Percentiles rank a stretch among this genome's conserved stretches.
phyloP scores from a whole-genome alignment of 371 early-diverging fungal genomes.

The Rhizopus delemar region DNA sequence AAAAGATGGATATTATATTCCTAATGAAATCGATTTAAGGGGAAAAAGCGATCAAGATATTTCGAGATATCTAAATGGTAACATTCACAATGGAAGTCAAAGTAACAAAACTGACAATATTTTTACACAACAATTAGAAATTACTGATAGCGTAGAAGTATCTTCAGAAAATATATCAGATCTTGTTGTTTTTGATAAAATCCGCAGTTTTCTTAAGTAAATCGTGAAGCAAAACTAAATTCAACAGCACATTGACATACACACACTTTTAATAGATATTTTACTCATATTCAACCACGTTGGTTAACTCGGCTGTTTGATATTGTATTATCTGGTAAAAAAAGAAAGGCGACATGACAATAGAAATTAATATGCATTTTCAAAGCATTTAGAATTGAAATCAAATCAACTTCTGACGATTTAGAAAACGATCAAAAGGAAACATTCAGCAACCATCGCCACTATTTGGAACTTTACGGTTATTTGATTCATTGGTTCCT shows the following conservation, averaged over 20 bases:
- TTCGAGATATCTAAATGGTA: slow-evolving; percentile 56
- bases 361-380: slow-evolving; percentile 19
- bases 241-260: not conserved
- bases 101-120: not conserved
- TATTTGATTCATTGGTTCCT: slow-evolving; percentile 77
- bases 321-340: slow-evolving; percentile 63
- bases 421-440: slow-evolving; percentile 67
- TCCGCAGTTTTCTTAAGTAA: slow-evolving; percentile 76
- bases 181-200: slow-evolving; percentile 57
- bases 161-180: slow-evolving; percentile 59
- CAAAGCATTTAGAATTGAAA: slow-evolving; percentile 66
- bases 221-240: slow-evolving; percentile 5
- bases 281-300: slow-evolving; percentile 36
- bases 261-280: slow-evolving; percentile 25
- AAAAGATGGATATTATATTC: slow-evolving; percentile 56
- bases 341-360: not conserved
- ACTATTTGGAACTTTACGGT: slow-evolving; percentile 73
- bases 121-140: slow-evolving; percentile 35
- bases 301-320: slow-evolving; percentile 52
- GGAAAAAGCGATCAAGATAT: slow-evolving; percentile 58
- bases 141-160: slow-evolving; percentile 65
- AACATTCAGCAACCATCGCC: slow-evolving; percentile 63
- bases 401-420: slow-evolving; percentile 58
- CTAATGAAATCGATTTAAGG: slow-evolving; percentile 60
- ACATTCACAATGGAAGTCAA: not conserved